A percentile compares a stretch with the other conserved stretches of the same genome.
phyloP scores from a whole-genome alignment of 2,329 filamentous ascomycete species.

The Arthrinium phaeospermum region DNA sequence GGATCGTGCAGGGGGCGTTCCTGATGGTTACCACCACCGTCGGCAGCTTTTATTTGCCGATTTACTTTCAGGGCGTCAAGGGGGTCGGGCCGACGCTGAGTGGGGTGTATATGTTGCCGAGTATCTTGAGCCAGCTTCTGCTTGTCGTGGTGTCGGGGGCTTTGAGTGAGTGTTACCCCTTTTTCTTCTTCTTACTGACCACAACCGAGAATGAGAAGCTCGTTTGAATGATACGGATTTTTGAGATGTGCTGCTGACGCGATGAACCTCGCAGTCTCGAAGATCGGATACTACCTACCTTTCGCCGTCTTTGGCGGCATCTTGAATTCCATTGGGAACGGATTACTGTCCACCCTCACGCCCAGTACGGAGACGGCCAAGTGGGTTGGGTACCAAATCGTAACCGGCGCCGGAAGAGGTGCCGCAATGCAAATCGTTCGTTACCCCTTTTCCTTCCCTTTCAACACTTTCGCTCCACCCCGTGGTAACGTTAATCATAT shows the following conservation, averaged over 20 bases:
- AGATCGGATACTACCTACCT: slow-evolving; percentile 37
- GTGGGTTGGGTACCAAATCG: slow-evolving; percentile 38
- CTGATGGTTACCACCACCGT: neutral
- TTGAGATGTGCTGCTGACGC: neutral
- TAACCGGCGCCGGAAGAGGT: slow-evolving; percentile 34
- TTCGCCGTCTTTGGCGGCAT: slow-evolving; percentile 33
- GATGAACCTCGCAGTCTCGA: slow-evolving; percentile 31
- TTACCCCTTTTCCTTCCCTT: neutral
- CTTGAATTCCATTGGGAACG: slow-evolving; percentile 31
- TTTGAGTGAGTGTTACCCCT: slow-evolving; percentile 27
- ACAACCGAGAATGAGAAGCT: neutral
- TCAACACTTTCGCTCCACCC: neutral
- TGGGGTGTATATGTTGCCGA: slow-evolving; percentile 40
- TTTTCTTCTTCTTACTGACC: neutral
- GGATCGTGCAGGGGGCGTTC: slow-evolving; percentile 23
- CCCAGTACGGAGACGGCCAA: slow-evolving; percentile 31
- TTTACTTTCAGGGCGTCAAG: slow-evolving; percentile 41
- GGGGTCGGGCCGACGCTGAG: slow-evolving; percentile 38
- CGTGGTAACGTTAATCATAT: too few relatives aligned
- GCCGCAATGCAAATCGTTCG: slow-evolving; percentile 33
- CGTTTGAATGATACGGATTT: too few relatives aligned
- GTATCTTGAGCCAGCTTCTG: slow-evolving; percentile 48
- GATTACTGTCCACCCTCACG: slow-evolving; percentile 36
- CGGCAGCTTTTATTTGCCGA: slow-evolving; percentile 32
- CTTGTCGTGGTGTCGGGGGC: slow-evolving; percentile 58